Conservation (phyloP, 2,329 filamentous ascomycete genomes). For the Camptophora hylomeconis region DNA sequence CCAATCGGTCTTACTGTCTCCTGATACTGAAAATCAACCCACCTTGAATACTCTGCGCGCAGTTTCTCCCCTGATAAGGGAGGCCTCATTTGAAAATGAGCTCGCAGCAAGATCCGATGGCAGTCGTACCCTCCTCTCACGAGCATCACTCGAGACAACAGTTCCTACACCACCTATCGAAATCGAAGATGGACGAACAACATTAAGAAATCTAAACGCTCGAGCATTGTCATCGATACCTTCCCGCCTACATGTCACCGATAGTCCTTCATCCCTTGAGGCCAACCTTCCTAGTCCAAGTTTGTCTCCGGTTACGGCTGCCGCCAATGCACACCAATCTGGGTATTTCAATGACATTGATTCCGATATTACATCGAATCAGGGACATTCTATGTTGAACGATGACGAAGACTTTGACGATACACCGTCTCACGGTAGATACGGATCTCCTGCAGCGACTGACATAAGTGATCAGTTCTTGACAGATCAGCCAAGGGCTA, state of each 20-base stretch:
- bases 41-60: slow-evolving; percentile 6
- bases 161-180: slow-evolving; percentile 19
- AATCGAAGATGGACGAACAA: slow-evolving; percentile 10
- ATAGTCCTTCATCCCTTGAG: slow-evolving; percentile 64
- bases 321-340: slow-evolving; percentile 43
- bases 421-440: slow-evolving; percentile 5
- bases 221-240: slow-evolving; percentile 20
- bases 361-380: slow-evolving; percentile 26
- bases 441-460: slow-evolving; percentile 6
- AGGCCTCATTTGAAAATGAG: slow-evolving; percentile 5
- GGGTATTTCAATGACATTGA: slow-evolving; percentile 33
- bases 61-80: slow-evolving; percentile 2
- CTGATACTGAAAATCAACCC: slow-evolving; percentile 7
- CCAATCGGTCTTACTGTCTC: no score
- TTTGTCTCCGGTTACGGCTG: slow-evolving; percentile 76
- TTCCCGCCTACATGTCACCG: slow-evolving; percentile 39
- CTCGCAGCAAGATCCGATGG: slow-evolving; percentile 5
- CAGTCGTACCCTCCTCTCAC: slow-evolving; percentile 3
- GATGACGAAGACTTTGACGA: no score
- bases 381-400: slow-evolving; percentile 16
- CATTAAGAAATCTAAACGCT: slow-evolving; percentile 25
- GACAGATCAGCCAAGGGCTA: no score
- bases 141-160: slow-evolving; percentile 12
- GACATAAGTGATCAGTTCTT: slow-evolving; percentile 11
- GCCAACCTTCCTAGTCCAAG: slow-evolving; percentile 90